phyloP scores from a whole-genome alignment of 129 eudicot species.

The Glebionis coronaria region DNA sequence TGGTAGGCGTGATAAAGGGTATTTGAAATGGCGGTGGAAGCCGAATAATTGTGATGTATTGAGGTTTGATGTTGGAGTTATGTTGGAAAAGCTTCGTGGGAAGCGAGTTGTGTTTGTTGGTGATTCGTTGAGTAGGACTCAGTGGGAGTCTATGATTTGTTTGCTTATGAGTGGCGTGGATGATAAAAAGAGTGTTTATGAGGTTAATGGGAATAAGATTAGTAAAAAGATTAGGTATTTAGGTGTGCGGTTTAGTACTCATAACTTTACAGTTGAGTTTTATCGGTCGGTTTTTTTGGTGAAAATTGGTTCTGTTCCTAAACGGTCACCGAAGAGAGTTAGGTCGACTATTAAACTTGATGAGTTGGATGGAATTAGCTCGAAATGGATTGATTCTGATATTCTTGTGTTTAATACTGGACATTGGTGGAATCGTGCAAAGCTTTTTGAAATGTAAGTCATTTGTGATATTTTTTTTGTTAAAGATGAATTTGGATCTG shows the following conservation, averaged over 20 bases:
- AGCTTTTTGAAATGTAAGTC: slow-evolving; percentile 71
- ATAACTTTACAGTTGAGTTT: slow-evolving; percentile 64
- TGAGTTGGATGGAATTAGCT: slow-evolving; percentile 56
- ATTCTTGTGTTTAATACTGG: slow-evolving; percentile 80
- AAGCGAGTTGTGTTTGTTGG: slow-evolving; percentile 91
- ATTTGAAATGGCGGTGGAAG: slow-evolving; percentile 86
- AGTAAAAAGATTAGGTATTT: slow-evolving; percentile 74
- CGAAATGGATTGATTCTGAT: slow-evolving; percentile 71
- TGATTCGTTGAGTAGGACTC: slow-evolving; percentile 89
- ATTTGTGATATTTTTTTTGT: not conserved
- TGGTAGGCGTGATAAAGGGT: slow-evolving; percentile 66
- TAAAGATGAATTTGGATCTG: not conserved
- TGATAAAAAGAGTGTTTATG: slow-evolving; percentile 69
- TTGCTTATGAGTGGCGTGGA: slow-evolving; percentile 81
- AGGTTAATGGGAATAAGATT: slow-evolving; percentile 67
- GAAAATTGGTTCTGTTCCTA: slow-evolving; percentile 55
- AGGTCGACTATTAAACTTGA: slow-evolving; percentile 60
- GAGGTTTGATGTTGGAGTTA: slow-evolving; percentile 45
- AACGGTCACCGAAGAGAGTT: slow-evolving; percentile 69
- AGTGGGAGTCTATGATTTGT: slow-evolving; percentile 95
- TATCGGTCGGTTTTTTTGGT: slow-evolving; percentile 77
- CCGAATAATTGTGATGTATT: slow-evolving; percentile 65
- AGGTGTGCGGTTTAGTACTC: slow-evolving; percentile 59
- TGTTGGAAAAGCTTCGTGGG: slow-evolving; percentile 67
- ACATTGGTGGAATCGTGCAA: slow-evolving; percentile 87